Percentiles rank a stretch among this genome's conserved stretches.
Evolutionary conservation across 2,329 filamentous ascomycete species (phyloP).

Genomic region (Ascochyta lentis): DNA sequence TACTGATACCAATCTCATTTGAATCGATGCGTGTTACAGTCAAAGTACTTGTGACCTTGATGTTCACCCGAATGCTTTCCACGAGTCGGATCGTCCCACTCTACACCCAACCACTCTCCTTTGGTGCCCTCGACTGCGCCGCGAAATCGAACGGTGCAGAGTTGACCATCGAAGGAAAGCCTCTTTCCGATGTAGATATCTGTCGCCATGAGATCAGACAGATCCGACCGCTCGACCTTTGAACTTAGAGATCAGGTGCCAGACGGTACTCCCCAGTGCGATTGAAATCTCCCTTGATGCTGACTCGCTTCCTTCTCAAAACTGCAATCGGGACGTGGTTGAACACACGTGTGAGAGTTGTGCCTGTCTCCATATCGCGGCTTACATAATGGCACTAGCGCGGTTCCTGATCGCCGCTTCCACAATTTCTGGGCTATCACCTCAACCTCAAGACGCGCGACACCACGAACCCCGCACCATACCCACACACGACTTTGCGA

Average conservation of each 20-base stretch:
- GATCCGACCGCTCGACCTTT: too few relatives aligned
- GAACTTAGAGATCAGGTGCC: too few relatives aligned
- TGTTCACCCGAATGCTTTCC: slow-evolving; percentile 92
- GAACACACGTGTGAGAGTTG: slow-evolving; percentile 2
- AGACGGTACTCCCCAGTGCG: too few relatives aligned
- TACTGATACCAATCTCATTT: background rate
- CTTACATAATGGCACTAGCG: slow-evolving; percentile 26
- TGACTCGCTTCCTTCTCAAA: too few relatives aligned
- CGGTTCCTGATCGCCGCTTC: slow-evolving; percentile 22
- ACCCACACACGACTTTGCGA: background rate
- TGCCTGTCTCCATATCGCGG: background rate
- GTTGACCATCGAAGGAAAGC: slow-evolving; percentile 75
- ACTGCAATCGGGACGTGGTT: too few relatives aligned
- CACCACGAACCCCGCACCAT: slow-evolving; percentile 1
- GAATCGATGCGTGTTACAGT: slow-evolving; percentile 62
- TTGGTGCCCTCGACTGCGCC: slow-evolving; percentile 78
- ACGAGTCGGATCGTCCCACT: slow-evolving; percentile 88
- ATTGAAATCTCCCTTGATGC: too few relatives aligned
- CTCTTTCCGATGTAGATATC: slow-evolving; percentile 70
- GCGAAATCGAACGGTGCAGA: slow-evolving; percentile 85
- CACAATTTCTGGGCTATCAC: slow-evolving; percentile 28
- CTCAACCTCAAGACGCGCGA: slow-evolving; percentile 16
- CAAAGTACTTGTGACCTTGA: slow-evolving; percentile 80
- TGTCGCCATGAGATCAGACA: slow-evolving; percentile 34
- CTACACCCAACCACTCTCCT: slow-evolving; percentile 88